Base-by-base conservation (phyloP, 2,329 filamentous ascomycete genomes). In the Madurella mycetomatis region DNA sequence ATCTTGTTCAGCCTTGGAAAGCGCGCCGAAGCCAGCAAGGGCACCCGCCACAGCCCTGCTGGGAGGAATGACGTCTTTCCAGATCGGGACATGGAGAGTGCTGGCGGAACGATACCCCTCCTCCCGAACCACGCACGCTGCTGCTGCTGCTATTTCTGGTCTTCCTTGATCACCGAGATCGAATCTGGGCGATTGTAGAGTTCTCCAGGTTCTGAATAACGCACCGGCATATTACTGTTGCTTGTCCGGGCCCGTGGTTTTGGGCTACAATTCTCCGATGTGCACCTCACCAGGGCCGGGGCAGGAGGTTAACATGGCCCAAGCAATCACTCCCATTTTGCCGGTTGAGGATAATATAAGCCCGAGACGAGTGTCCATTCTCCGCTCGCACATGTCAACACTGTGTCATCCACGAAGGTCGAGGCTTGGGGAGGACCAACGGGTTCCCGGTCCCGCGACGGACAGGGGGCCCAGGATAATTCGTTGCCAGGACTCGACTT, bases 1-100 rank as follows among this genome's bases (percentile, higher is more conserved):
- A 62, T 62, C 57, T 55, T 60, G 53, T 52, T 55, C 55, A 56
- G 58, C 58, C 57, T 60, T 60, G 55, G 60, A 55, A 54, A 56
- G 48, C 49, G 49, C 41, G 54, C 53, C 58, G 57, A 41, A 43
- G 18, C 41, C 31, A 25, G 17, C 50, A 51, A 37, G 57, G 55
- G 42, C 45, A 31, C 32, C 15, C 16, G 41, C 50, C 48, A 39
- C 50, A 57, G 56, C 56, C 58, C 56, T 60, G 58, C 41, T 15
- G 30, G 49, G 50, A 40, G 40, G 48, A 44, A 60, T 62, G 61
- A 59, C 56, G 58, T 60, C 55, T 62, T 58, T 48, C 56, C 55
- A 11, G 43, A 61, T 55, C 41, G 45, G 53, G 50, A 51, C 43
- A 47, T 45, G 17, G 41, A 51, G 54, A 49, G 43, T 39, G 46